These are phyloP conservation scores for Phialophora chinensis DNA, from an alignment of 2,329 filamentous ascomycete species.

Conservation along the genomic window DNA sequence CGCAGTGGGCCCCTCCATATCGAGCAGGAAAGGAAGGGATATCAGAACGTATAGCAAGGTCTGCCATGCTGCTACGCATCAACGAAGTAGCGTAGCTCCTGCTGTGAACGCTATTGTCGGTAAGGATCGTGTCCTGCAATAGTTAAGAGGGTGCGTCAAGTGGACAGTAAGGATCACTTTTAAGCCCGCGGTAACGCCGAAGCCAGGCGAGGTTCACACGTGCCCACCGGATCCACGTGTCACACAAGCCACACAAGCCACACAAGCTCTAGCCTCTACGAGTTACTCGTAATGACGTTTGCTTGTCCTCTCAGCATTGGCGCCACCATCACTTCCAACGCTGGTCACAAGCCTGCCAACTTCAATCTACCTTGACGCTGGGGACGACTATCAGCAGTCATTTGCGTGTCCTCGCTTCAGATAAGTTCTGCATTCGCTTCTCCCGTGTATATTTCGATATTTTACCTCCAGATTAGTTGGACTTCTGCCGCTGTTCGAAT, in stretches of 20 bases:
- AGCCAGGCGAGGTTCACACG: neutral
- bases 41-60: neutral
- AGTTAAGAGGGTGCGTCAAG: neutral
- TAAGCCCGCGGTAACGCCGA: conserved; percentile 4
- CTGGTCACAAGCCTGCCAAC: conserved; percentile 4
- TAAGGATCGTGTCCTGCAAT: neutral
- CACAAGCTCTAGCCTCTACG: neutral
- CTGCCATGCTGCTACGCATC: conserved; percentile 12
- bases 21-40: conserved; percentile 11
- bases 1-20: conserved; percentile 21
- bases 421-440: neutral
- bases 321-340: neutral
- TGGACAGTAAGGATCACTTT: neutral
- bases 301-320: neutral
- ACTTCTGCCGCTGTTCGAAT: neutral
- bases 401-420: neutral
- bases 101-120: neutral
- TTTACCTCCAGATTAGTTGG: neutral
- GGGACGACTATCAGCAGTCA: neutral
- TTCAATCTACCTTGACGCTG: neutral
- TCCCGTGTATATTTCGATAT: neutral
- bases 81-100: neutral
- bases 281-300: neutral
- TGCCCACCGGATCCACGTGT: too few species aligned
- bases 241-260: neutral